phyloP scores from a whole-genome alignment of 805 yeast genomes.

The Wickerhamiella domercqiae region DNA sequence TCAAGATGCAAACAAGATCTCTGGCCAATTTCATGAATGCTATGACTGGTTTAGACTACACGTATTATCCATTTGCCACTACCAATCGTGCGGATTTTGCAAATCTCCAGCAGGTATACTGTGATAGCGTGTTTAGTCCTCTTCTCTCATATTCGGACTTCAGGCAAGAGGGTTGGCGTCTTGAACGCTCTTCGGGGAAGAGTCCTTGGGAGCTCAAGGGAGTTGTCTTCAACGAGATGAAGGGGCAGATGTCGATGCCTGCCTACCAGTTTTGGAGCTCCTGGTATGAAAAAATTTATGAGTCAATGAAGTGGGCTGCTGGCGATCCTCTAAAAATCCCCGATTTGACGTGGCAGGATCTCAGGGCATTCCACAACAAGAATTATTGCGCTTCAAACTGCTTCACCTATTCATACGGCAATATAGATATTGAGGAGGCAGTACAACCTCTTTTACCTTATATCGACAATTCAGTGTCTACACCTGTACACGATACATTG shows the following conservation, averaged over 20 bases:
- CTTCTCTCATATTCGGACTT: slow-evolving; percentile 66
- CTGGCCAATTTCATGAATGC: slow-evolving; percentile 96
- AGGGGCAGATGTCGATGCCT: slow-evolving; percentile 86
- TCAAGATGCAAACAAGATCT: slow-evolving; percentile 93
- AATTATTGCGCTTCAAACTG: slow-evolving; percentile 88
- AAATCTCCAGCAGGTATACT: slow-evolving; percentile 73
- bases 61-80: slow-evolving; percentile 92
- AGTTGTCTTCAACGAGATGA: slow-evolving; percentile 96
- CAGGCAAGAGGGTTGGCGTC: slow-evolving; percentile 93
- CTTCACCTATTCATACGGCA: slow-evolving; percentile 76
- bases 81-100: slow-evolving; percentile 69
- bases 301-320: slow-evolving; percentile 77
- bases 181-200: slow-evolving; percentile 46
- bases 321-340: slow-evolving; percentile 84
- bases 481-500: neutral
- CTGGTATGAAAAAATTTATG: slow-evolving; percentile 70
- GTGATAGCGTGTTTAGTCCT: slow-evolving; percentile 79
- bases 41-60: slow-evolving; percentile 94
- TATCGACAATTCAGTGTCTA: slow-evolving; percentile 7
- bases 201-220: slow-evolving; percentile 51
- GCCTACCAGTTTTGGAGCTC: slow-evolving; percentile 73
- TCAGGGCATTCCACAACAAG: slow-evolving; percentile 55
- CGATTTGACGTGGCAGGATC: slow-evolving; percentile 53
- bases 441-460: slow-evolving; percentile 14
- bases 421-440: slow-evolving; percentile 26